Base-by-base conservation (phyloP, 306 rosid genomes). In the Gastrolobium villosum region DNA sequence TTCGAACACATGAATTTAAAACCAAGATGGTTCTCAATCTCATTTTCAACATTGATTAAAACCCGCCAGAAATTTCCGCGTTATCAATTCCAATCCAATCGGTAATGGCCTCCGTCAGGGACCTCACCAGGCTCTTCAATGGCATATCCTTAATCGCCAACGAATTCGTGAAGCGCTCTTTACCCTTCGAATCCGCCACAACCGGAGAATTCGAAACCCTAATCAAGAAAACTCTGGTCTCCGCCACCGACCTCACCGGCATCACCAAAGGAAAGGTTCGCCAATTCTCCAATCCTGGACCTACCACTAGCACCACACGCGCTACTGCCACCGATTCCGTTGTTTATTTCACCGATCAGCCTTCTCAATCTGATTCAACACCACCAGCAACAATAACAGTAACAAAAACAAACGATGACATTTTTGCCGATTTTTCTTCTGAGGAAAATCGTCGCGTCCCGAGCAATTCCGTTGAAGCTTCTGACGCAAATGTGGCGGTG, bases 241-340 rank as follows among this genome's bases (percentile, higher is more conserved):
- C 91, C 31, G 90, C 89, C 85, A 90, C 98, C 48, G 91, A 92
- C 76, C 77, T 94, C 61, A 74, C 93, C 74, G 97, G 97, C 69
- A 81, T 92, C 79, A 94, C 98, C 54, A 86, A 83, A 68, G 99
- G 99, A 78, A 81, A 83, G 15, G 62, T 79, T 79, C 89, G 82
- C 72, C 84, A 75, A 65, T 54, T 88, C 77, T 34, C 84, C 48
- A 31, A 40, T 56, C 88, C 85, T 50, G 20, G 30, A 67, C 71
- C 72, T 30, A 63, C 83, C 39, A 32, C 77, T 30, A 44, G 68
- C 30, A 1, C 79, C 36, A 1, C 70, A 0, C 36, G 1, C 30
- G 11, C 75, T 45, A 5, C 82, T 1, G 30, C 80, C 5, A 63
- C 69, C 48, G 85, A 77, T 57, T 90, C 92, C 59, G 85, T 89